phyloP scores from a whole-genome alignment of 23 red algal species.

The Agarophyton chilense region DNA sequence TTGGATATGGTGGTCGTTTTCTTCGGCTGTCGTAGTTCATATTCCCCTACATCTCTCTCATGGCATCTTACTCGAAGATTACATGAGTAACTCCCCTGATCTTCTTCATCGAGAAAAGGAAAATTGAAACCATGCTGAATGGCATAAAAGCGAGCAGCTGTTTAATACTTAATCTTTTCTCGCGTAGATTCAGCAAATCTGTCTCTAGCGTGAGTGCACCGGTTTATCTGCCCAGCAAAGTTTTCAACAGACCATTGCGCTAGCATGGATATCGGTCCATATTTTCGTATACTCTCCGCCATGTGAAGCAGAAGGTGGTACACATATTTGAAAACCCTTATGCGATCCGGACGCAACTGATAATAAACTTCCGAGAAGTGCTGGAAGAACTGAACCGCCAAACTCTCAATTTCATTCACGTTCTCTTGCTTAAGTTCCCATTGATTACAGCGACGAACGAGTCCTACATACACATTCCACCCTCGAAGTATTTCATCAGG shows the following conservation, averaged over 20 bases:
- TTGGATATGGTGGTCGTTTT: not conserved
- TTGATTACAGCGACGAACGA: not conserved
- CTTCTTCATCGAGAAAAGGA: not conserved
- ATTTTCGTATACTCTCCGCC: not conserved
- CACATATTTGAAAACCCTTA: not conserved
- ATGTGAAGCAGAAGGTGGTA: not conserved
- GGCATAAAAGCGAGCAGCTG: not conserved
- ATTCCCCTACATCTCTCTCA: not conserved
- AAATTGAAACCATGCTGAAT: not conserved
- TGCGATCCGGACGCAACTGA: not conserved
- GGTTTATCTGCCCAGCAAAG: not conserved
- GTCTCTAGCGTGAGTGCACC: not conserved
- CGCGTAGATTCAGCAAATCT: not conserved
- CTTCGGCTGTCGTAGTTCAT: not conserved
- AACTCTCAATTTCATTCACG: not conserved
- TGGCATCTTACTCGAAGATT: not conserved
- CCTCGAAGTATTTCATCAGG: not conserved
- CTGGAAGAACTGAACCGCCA: not conserved
- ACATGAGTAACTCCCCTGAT: not conserved
- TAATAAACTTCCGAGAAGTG: not conserved
- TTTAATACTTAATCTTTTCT: constrained; percentile 18
- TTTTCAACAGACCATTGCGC: not conserved
- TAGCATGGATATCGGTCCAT: not conserved
- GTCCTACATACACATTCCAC: not conserved
- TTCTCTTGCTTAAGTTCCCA: not conserved